Evolutionary conservation across 176 grass and related monocot genomes (phyloP).

Genomic region (Sorghum bicolor): DNA sequence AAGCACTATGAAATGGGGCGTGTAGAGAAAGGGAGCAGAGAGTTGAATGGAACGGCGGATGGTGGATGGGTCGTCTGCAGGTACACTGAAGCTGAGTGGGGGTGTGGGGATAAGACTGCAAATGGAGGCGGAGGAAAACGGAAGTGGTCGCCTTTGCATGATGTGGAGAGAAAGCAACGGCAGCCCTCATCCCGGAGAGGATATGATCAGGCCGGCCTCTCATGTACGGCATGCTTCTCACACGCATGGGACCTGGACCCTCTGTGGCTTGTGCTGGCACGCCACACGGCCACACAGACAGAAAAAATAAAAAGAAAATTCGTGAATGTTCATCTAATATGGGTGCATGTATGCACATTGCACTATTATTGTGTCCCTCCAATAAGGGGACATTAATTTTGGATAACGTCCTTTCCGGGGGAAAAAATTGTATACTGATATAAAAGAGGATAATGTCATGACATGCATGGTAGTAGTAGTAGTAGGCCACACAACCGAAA

Average conservation of each 20-base stretch:
- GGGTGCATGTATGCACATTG: not conserved
- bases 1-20: not conserved
- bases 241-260: not conserved
- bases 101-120: constrained; percentile 12
- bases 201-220: constrained; percentile 4
- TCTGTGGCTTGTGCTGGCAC: not conserved
- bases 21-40: constrained; percentile 20
- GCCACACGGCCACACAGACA: not conserved
- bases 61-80: not conserved
- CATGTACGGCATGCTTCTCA: not conserved
- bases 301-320: not conserved
- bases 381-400: not conserved
- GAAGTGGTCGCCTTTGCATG: constrained; percentile 31
- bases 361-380: not conserved
- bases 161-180: constrained; percentile 34
- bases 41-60: constrained; percentile 3
- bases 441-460: constrained; percentile 6
- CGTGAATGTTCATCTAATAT: not conserved
- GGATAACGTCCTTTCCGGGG: not conserved
- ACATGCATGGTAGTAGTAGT: too few species aligned
- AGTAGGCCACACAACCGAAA: not conserved
- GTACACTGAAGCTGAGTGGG: not conserved
- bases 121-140: not conserved
- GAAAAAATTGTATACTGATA: not conserved
- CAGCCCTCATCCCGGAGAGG: not conserved